These are phyloP conservation scores for Pezicula carpinea DNA, from an alignment of 2,329 filamentous ascomycete species.

Conservation along the genomic window DNA sequence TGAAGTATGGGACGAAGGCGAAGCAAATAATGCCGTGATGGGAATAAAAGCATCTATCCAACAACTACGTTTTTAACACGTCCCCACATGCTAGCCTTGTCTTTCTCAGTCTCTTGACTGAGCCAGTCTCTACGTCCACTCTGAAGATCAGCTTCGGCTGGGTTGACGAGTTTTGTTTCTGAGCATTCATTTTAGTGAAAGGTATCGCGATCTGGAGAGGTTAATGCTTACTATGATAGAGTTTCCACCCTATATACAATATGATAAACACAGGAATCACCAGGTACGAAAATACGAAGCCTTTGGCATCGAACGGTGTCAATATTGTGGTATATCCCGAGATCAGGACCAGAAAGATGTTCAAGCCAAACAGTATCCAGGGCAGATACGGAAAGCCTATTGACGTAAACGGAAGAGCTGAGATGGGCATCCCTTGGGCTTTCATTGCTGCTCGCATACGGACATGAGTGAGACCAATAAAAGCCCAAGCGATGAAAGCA, in stretches of 20 bases:
- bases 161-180: not conserved
- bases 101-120: not conserved
- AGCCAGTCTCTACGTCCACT: not conserved
- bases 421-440: slow-evolving; percentile 31
- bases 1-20: too few relatives aligned
- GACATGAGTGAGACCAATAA: slow-evolving; percentile 37
- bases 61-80: too few relatives aligned
- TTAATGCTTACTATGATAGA: slow-evolving; percentile 25
- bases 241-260: slow-evolving; percentile 42
- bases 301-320: slow-evolving; percentile 42
- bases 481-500: slow-evolving; percentile 33
- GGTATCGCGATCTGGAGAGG: too few relatives aligned
- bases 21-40: too few relatives aligned
- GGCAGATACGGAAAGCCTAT: slow-evolving; percentile 41
- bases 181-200: not conserved
- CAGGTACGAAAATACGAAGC: slow-evolving; percentile 51
- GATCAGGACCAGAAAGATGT: slow-evolving; percentile 44
- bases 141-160: not conserved
- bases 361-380: slow-evolving; percentile 46
- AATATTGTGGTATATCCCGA: slow-evolving; percentile 50
- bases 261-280: slow-evolving; percentile 45
- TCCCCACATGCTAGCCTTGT: not conserved
- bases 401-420: slow-evolving; percentile 40
- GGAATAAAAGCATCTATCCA: too few relatives aligned
- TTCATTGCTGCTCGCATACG: slow-evolving; percentile 35